Evolutionary conservation across 192 early-diverging fungal genomes (phyloP).

Genomic region (Phycomyces nitens): DNA sequence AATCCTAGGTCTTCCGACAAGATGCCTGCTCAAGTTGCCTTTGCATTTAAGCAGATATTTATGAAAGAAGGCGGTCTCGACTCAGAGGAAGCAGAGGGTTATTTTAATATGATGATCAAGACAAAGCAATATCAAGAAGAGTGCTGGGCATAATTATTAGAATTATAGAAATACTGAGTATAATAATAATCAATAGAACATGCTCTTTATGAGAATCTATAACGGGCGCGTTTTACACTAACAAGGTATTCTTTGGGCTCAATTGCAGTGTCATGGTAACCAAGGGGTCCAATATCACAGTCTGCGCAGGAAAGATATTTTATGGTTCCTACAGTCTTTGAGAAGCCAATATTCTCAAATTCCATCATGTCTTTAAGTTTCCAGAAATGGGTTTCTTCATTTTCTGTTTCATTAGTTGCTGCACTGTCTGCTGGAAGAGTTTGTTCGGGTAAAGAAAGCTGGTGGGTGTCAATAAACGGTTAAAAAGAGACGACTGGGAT

Average conservation of each 20-base stretch:
- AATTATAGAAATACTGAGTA: not conserved
- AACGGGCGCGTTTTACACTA: slow-evolving; percentile 57
- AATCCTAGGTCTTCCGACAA: slow-evolving; percentile 58
- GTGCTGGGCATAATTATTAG: slow-evolving; percentile 67
- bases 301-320: slow-evolving; percentile 75
- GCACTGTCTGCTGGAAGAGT: slow-evolving; percentile 12
- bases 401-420: not conserved
- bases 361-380: slow-evolving; percentile 61
- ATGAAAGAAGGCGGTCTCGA: slow-evolving; percentile 48
- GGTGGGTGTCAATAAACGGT: not conserved
- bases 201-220: slow-evolving; percentile 31
- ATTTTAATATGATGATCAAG: slow-evolving; percentile 62
- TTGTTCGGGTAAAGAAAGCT: slow-evolving; percentile 17
- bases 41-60: slow-evolving; percentile 59
- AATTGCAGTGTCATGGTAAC: slow-evolving; percentile 57
- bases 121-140: slow-evolving; percentile 78
- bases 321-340: slow-evolving; percentile 45
- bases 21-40: slow-evolving; percentile 70
- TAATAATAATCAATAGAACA: not conserved
- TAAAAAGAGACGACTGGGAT: not conserved
- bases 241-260: slow-evolving; percentile 54
- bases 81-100: slow-evolving; percentile 53
- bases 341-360: slow-evolving; percentile 78
- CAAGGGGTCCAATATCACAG: slow-evolving; percentile 71
- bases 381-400: slow-evolving; percentile 49